Percentiles rank a stretch among this genome's conserved stretches.
These are phyloP conservation scores for Plectranthus barbatus DNA, from an alignment of 257 asterid genomes.

Conservation along the genomic window DNA sequence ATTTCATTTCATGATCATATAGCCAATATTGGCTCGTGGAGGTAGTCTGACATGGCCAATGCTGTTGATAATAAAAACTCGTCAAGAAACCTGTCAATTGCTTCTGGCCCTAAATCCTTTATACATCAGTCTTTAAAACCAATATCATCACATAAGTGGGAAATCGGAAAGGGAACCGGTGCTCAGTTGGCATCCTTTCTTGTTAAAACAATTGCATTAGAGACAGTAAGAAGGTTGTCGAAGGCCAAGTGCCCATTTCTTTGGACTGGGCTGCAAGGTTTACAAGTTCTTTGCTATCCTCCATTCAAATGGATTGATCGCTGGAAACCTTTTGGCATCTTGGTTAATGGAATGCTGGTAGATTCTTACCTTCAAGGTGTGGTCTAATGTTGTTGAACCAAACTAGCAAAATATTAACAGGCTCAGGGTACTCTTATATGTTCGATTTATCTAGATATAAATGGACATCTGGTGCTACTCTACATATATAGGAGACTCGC, in stretches of 20 bases:
- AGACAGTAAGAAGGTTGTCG: slow-evolving; percentile 74
- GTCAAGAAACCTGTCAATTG: slow-evolving; percentile 28
- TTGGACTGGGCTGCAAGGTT: slow-evolving; percentile 83
- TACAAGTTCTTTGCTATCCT: slow-evolving; percentile 77
- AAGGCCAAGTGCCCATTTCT: slow-evolving; percentile 67
- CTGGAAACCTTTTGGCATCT: slow-evolving; percentile 68
- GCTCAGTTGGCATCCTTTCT: slow-evolving; percentile 57
- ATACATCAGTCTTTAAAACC: slow-evolving; percentile 30
- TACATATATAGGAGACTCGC: background rate
- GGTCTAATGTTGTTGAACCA: background rate
- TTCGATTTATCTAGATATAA: background rate
- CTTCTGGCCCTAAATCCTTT: slow-evolving; percentile 43
- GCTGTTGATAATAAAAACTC: slow-evolving; percentile 25
- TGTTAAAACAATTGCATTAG: slow-evolving; percentile 68
- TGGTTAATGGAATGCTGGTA: slow-evolving; percentile 85
- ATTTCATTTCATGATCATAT: slow-evolving; percentile 28
- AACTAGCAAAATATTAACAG: too few species aligned
- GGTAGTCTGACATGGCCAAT: slow-evolving; percentile 36
- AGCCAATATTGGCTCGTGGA: slow-evolving; percentile 18
- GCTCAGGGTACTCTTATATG: background rate
- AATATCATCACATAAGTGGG: slow-evolving; percentile 36
- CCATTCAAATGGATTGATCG: slow-evolving; percentile 83
- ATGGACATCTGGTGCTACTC: slow-evolving; percentile 3
- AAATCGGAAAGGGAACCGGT: slow-evolving; percentile 44
- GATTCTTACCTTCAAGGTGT: slow-evolving; percentile 14